These are phyloP conservation scores for Dendrocalamus sinicus DNA, from an alignment of 176 grass and related monocot genomes.

Conservation along the genomic window DNA sequence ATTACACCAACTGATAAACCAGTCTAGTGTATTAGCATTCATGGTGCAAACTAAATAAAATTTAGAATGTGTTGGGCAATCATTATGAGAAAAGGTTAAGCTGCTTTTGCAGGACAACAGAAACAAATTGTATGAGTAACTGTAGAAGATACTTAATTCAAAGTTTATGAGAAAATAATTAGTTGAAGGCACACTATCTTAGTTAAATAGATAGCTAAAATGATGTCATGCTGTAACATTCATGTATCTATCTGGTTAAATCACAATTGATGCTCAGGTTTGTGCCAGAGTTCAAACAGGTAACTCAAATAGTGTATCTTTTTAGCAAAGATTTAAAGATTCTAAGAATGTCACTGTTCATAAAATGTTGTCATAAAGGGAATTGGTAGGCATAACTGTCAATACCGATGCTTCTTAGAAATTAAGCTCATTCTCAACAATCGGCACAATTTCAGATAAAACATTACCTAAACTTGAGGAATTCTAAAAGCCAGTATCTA, in stretches of 20 bases:
- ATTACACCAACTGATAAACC: neutral
- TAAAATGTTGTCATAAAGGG: neutral
- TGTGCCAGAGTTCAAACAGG: neutral
- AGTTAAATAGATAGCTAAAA: constrained; percentile 22
- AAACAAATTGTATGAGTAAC: neutral
- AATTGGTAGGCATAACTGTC: neutral
- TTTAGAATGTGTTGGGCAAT: neutral
- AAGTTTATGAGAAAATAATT: neutral
- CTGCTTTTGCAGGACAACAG: neutral
- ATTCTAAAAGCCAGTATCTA: too few relatives aligned
- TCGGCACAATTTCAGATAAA: neutral
- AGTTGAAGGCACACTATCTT: neutral
- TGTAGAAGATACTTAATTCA: constrained; percentile 18
- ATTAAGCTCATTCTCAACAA: constrained; percentile 13
- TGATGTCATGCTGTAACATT: neutral
- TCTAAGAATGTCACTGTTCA: neutral
- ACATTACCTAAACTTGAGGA: neutral
- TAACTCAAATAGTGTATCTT: neutral
- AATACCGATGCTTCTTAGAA: neutral
- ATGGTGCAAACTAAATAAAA: neutral
- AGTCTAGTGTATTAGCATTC: constrained; percentile 2
- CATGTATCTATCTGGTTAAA: neutral
- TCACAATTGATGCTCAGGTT: neutral
- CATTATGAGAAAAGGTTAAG: constrained; percentile 22
- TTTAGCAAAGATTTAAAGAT: neutral